Evolutionary conservation across 306 rosid species (phyloP), one percentile per base, ranked within the genome.

Genomic region (Arachis stenosperma): DNA sequence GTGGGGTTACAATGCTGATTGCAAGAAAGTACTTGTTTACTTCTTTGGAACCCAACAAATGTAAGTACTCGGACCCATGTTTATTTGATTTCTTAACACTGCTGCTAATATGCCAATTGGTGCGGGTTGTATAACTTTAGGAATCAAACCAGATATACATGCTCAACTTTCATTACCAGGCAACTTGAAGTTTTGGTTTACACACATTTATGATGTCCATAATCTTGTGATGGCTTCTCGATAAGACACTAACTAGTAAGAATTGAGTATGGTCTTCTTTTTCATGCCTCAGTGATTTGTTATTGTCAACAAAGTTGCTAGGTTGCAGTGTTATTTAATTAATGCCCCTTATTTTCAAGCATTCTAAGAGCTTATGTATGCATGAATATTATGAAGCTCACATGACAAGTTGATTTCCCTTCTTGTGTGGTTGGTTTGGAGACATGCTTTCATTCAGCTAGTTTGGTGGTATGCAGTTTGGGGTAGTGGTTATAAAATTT

Each of bases 21-120:
- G 89, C 91, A 93, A 90, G 86, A 93, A 93, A 89, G 96, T 93
- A 61, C 88, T 88, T n/a, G 98, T 93, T 58, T 78, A 77, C 81
- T 93, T 93, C 85, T 93, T 89, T 70, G 98, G 97, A 78, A 93
- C 98, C 74, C 97, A 91, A 78, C 97, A 93, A 78, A 93, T 93
- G 98, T 91, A 81, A 93, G 96, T 84, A 22, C 69, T 79, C 22
- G 3, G 6, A 60, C 8, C 64, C 29, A 44, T 41, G 47, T 66
- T 57, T 13, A 13, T 66, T 55, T 14, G 30, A 27, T 57, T 36
- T 6, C 50, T 66, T 43, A 37, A 22, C 27, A 52, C 37, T 42
- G 76, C 39, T 36, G 10, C 17, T 27, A 43, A 10, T 71, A 51
- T 78, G 52, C 65, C 50, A 52, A 64, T 70, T 50, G 47, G 22